These are phyloP conservation scores for Caryopteris hybrid DNA, from an alignment of 305 asterid genomes.

Conservation along the genomic window DNA sequence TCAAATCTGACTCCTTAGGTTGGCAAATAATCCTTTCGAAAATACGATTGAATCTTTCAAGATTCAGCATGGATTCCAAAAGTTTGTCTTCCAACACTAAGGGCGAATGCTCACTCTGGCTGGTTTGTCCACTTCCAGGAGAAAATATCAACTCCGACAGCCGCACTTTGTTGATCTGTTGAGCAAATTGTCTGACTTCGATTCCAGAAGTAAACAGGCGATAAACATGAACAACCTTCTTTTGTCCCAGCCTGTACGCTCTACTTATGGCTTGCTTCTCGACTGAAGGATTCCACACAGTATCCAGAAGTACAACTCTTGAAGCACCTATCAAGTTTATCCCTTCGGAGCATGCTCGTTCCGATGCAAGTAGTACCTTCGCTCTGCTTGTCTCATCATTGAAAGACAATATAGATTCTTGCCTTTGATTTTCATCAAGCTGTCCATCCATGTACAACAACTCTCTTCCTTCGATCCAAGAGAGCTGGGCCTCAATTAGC, in stretches of 20 bases:
- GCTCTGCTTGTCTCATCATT: slow-evolving; percentile 44
- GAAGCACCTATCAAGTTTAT: slow-evolving; percentile 70
- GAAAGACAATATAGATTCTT: slow-evolving; percentile 35
- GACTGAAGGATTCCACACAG: slow-evolving; percentile 68
- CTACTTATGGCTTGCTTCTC: slow-evolving; percentile 68
- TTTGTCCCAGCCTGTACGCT: slow-evolving; percentile 67
- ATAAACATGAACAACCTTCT: slow-evolving; percentile 48
- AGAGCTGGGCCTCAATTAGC: slow-evolving; percentile 30
- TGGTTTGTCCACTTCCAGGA: slow-evolving; percentile 4
- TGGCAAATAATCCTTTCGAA: slow-evolving; percentile 35
- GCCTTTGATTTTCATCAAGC: slow-evolving; percentile 35
- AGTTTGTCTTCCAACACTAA: slow-evolving; percentile 31
- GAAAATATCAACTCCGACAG: slow-evolving; percentile 59
- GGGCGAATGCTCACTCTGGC: background rate
- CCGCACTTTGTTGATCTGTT: slow-evolving; percentile 39
- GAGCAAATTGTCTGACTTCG: slow-evolving; percentile 32
- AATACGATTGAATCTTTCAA: slow-evolving; percentile 14
- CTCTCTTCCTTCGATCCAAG: slow-evolving; percentile 58
- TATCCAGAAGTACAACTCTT: slow-evolving; percentile 59
- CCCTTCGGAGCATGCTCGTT: slow-evolving; percentile 62
- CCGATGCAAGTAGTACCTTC: slow-evolving; percentile 70
- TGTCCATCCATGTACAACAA: slow-evolving; percentile 59
- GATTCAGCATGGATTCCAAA: slow-evolving; percentile 31
- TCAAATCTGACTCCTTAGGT: slow-evolving; percentile 39
- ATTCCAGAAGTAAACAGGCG: slow-evolving; percentile 46